Percentiles rank a stretch among this genome's conserved stretches.
Evolutionary conservation across 2,329 filamentous ascomycete species (phyloP).

Genomic region (Alternaria sp.): DNA sequence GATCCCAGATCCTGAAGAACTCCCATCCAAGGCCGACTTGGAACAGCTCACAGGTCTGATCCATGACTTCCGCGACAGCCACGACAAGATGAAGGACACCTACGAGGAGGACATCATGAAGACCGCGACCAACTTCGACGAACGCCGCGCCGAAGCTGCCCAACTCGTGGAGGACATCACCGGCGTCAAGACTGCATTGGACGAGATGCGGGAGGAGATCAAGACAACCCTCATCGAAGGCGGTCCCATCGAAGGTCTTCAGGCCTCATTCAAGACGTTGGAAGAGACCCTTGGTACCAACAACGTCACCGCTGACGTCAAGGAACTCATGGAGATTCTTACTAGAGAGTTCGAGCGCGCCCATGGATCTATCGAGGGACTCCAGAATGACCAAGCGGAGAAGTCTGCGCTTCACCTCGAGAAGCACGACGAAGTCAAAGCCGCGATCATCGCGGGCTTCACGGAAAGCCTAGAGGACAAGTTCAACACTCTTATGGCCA

Average conservation of each 20-base stretch:
- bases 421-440: constrained; percentile 66
- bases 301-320: constrained; percentile 55
- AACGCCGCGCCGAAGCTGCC: constrained; percentile 82
- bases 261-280: constrained; percentile 69
- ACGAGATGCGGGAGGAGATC: constrained; percentile 78
- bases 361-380: constrained; percentile 76
- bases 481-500: constrained; percentile 79
- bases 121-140: constrained; percentile 79
- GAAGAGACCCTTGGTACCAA: constrained; percentile 68
- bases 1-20: constrained; percentile 70
- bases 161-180: constrained; percentile 78
- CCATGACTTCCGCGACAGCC: constrained; percentile 60
- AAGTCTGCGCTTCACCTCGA: constrained; percentile 61
- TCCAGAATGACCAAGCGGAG: constrained; percentile 78
- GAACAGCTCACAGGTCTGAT: constrained; percentile 64
- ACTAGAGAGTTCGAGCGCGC: constrained; percentile 88
- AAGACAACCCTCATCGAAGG: constrained; percentile 79
- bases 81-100: constrained; percentile 73
- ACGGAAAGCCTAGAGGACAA: constrained; percentile 73
- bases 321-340: constrained; percentile 73
- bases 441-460: constrained; percentile 61
- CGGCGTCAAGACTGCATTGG: constrained; percentile 77
- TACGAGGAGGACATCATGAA: constrained; percentile 75
- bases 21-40: constrained; percentile 80
- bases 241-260: constrained; percentile 65